Base-by-base conservation (phyloP, 2,329 filamentous ascomycete genomes). In the Kalaharituber pfeilii region DNA sequence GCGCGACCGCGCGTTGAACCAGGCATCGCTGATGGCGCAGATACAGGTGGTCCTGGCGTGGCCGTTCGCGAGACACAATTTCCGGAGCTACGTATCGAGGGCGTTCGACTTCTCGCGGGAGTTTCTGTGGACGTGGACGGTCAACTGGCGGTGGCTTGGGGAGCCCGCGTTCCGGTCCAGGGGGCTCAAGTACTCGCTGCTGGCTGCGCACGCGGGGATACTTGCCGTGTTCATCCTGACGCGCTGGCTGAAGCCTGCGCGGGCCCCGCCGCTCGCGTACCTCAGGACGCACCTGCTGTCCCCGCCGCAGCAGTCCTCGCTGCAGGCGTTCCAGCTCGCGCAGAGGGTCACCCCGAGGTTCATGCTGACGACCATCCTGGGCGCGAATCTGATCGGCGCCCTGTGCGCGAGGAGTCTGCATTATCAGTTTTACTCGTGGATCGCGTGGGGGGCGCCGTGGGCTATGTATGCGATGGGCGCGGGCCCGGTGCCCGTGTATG, bases 71-170 rank as follows among this genome's bases (percentile, higher is more conserved):
- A 54, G 54, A 60, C 79, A 75, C 63, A 75, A 56, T 62, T 75
- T 25, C 68, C 79, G 52, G 76, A 73, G 15, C 70, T 75, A 98
- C 66, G 66, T 93, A 18, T 76, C 78, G 49, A 76, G 84, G 59
- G 87, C 91, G 0, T 98, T 98, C 66, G 87, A 98, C 70, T 75
- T 98, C 56, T 87, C 84, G 49, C 77, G 91, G 53, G 80, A 86
- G 63, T 98, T 98, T 70, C 75, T 94, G 63, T 96, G 89, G 73
- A 87, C 89, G 69, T 98, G 91, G 91, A 98, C 91, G 0, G 91
- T 98, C 62, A 98, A 98, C 69, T 98, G 91, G 91, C 80, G 88
- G 53, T 96, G 96, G 67, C 70, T 95, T n/a, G 81, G 84, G 15
- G 87, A 95, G 68, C 77, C 84, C 5, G 69, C 71, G 0, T 98